phyloP scores from a whole-genome alignment of 2,329 filamentous ascomycete species.

The Xenoacremonium recifei region DNA sequence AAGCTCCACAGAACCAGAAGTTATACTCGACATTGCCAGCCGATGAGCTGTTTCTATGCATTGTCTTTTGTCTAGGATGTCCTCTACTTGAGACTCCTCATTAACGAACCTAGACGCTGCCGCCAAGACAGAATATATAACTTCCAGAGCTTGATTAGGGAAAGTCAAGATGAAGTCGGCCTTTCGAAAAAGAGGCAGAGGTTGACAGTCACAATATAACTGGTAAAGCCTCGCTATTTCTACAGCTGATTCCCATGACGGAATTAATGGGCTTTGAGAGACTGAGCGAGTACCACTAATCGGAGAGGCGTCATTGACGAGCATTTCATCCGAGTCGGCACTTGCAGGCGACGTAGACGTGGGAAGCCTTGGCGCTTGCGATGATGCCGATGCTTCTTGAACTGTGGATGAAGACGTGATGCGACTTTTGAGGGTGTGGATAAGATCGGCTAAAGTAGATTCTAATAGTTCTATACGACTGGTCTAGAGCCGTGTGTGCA shows the following conservation, averaged over 20 bases:
- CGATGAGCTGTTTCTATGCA: not conserved
- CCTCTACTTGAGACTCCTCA: not conserved
- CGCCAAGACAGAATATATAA: not conserved
- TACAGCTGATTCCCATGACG: not conserved
- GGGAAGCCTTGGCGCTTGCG: too few relatives aligned
- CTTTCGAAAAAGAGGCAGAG: conserved; percentile 6
- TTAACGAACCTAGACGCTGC: not conserved
- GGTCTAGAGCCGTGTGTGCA: too few relatives aligned
- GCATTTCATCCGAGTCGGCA: not conserved
- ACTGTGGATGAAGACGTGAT: too few relatives aligned
- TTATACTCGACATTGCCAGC: conserved; percentile 1
- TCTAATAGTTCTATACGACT: too few relatives aligned
- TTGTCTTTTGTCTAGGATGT: not conserved
- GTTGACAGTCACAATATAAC: conserved; percentile 7
- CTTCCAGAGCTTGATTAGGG: not conserved
- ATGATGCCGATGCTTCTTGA: too few relatives aligned
- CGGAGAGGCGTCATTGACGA: not conserved
- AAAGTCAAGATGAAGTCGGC: conserved; percentile 3
- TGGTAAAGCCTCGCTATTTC: conserved; percentile 3
- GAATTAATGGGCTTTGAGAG: not conserved
- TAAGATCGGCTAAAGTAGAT: too few relatives aligned
- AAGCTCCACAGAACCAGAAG: conserved; percentile 3
- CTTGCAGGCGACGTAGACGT: not conserved
- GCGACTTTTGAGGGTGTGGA: too few relatives aligned
- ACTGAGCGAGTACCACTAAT: not conserved